phyloP scores from a whole-genome alignment of 495 filamentous ascomycete species.

The Staphylotrichum longicolle region DNA sequence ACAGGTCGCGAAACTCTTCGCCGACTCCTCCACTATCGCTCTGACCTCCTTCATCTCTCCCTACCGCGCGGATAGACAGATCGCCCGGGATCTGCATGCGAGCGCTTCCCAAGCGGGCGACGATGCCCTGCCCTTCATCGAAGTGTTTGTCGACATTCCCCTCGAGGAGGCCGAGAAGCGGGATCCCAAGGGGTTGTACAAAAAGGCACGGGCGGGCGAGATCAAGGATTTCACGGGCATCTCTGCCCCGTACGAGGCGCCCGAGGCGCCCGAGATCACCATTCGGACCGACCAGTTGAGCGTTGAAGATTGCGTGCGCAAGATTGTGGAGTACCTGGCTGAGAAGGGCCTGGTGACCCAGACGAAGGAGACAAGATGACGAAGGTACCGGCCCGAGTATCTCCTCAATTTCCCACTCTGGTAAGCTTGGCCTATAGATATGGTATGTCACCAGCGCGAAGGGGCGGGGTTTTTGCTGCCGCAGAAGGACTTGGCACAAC shows the following conservation, averaged over 20 bases:
- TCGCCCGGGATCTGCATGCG: conserved; percentile 76
- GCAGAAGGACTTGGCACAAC: not conserved
- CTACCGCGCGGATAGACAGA: conserved; percentile 78
- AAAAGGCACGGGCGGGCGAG: conserved; percentile 87
- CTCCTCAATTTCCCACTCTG: not conserved
- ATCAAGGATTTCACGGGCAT: conserved; percentile 98
- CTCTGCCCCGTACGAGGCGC: conserved; percentile 88
- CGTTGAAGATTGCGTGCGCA: conserved; percentile 78
- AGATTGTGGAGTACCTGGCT: conserved; percentile 80
- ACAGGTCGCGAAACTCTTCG: conserved; percentile 91
- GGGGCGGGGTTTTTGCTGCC: not conserved
- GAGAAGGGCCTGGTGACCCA: conserved; percentile 42
- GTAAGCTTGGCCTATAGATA: not conserved
- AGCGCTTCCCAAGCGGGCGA: conserved; percentile 48
- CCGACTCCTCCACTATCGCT: conserved; percentile 80
- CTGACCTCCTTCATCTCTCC: conserved; percentile 97
- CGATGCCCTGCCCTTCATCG: conserved; percentile 76
- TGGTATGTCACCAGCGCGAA: not conserved
- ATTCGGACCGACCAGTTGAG: conserved; percentile 72
- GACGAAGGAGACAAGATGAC: conserved; percentile 37
- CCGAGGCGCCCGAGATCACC: conserved; percentile 79
- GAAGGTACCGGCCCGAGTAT: not conserved
- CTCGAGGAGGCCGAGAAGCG: conserved; percentile 88
- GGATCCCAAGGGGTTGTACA: conserved; percentile 96
- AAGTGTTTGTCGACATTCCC: conserved; percentile 86